phyloP scores from a whole-genome alignment of 345 rosid species.

The Rubroshorea leprosula region DNA sequence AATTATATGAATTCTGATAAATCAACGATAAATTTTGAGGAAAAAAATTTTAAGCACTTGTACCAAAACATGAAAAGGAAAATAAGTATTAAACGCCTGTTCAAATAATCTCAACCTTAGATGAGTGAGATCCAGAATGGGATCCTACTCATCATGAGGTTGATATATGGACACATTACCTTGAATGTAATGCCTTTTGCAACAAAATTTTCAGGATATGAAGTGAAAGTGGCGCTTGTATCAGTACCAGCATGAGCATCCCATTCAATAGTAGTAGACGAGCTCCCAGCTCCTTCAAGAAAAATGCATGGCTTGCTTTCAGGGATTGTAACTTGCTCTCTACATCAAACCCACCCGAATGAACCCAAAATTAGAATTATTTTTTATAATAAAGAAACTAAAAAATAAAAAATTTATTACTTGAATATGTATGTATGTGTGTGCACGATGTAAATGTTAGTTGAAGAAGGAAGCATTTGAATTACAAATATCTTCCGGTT shows the following conservation, averaged over 20 bases:
- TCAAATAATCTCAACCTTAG: too few species aligned
- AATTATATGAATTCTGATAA: constrained; percentile 31
- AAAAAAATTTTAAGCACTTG: too few species aligned
- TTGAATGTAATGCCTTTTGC: constrained; percentile 24
- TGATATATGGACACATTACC: too few species aligned
- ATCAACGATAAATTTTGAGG: background rate
- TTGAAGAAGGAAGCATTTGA: background rate
- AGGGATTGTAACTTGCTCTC: constrained; percentile 27
- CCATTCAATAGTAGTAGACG: constrained; percentile 21
- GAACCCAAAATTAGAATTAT: background rate
- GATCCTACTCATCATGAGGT: too few species aligned
- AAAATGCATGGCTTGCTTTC: constrained; percentile 20
- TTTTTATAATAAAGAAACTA: background rate
- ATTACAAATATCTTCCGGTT: constrained; percentile 13
- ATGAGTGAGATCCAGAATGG: too few species aligned
- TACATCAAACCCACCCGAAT: background rate
- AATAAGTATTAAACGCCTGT: too few species aligned
- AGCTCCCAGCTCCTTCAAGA: constrained; percentile 21
- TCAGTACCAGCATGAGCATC: constrained; percentile 9
- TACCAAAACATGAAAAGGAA: too few species aligned
- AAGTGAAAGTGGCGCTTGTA: constrained; percentile 21
- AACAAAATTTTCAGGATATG: constrained; percentile 22
- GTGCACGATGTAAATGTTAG: background rate
- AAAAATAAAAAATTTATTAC: background rate
- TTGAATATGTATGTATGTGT: background rate